Percentiles rank a stretch among this genome's conserved stretches.
Conservation (phyloP, 2,329 filamentous ascomycete species). For the Anisogramma anomala region DNA sequence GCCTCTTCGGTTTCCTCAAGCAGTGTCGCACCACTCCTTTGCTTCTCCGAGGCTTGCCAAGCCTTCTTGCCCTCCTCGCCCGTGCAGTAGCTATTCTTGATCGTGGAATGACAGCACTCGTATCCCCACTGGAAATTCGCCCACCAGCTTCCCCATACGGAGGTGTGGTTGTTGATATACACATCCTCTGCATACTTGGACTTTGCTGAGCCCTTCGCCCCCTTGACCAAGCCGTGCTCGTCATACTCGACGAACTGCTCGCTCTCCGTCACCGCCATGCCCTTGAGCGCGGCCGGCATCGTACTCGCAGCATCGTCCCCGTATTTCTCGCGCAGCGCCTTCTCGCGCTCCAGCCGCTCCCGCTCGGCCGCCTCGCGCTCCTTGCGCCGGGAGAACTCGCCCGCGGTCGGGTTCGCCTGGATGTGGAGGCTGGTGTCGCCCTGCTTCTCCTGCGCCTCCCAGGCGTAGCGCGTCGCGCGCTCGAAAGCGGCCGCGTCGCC, state of each 20-base stretch:
- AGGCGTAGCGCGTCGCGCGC: conserved; percentile 77
- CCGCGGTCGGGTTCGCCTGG: conserved; percentile 92
- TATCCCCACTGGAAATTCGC: conserved; percentile 91
- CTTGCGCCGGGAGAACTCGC: conserved; percentile 72
- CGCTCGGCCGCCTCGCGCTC: conserved; percentile 61
- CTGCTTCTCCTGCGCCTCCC: conserved; percentile 82
- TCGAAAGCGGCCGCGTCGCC: conserved; percentile 93
- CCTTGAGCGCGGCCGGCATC: conserved; percentile 50
- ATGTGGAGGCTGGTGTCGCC: conserved; percentile 74
- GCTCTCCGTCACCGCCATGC: conserved; percentile 62
- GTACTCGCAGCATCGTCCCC: conserved; percentile 50
- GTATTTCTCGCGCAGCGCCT: conserved; percentile 69
- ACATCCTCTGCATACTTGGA: conserved; percentile 91
- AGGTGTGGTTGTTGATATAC: conserved; percentile 78
- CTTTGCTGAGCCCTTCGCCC: conserved; percentile 63
- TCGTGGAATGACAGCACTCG: conserved; percentile 80
- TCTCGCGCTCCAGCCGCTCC: conserved; percentile 56
- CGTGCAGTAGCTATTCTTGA: conserved; percentile 97
- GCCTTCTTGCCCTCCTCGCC: conserved; percentile 77
- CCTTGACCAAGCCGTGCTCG: conserved; percentile 78
- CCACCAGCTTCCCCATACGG: conserved; percentile 98
- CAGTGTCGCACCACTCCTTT: conserved; percentile 36
- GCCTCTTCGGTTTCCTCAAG: conserved; percentile 20
- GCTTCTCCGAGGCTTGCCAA: conserved; percentile 62
- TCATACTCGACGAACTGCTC: conserved; percentile 93